Base-by-base conservation (phyloP, 148 eudicot genomes). In the Vaccinium macrocarpon region DNA sequence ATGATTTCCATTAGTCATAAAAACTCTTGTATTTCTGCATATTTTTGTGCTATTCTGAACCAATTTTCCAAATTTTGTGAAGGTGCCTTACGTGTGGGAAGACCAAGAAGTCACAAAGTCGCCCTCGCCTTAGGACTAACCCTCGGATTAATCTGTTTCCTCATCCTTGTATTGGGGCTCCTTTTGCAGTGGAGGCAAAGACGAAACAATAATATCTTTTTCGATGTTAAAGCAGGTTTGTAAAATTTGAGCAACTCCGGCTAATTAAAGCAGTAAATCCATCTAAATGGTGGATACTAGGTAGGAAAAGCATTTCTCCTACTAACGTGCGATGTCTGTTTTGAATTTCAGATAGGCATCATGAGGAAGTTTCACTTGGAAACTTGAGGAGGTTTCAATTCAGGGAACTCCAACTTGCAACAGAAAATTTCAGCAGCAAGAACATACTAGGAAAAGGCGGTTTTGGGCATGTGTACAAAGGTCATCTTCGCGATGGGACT, bases 111-210 rank as follows among this genome's bases (percentile, higher is more conserved):
- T 73, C 95, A 89, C 89, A 93, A 88, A 87, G 53, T 90, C 53
- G 93, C 94, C 35, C 84, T 91, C 62, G 93, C 94, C 79, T 82
- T 94, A 48, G 95, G 93, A 53, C 35, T 90, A 80, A 88, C 92
- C 72, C 88, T 94, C 21, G 94, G 91, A n/a, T 91, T 90, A 88
- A 81, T 94, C 80, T 90, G 88, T 81, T 82, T 92, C 27, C 89
- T 94, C 71, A 78, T 91, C 72, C 84, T 90, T 82, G 93, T 88
- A 25, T 68, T 91, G 50, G 92, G 92, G 46, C 79, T 92, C 56
- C 83, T 92, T 21, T 77, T 90, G 35, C 91, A 92, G 89, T 87
- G 92, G 92, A 88, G 93, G 83, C 90, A 85, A 70, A 91, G 88
- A 87, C 85, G 85, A 88, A 90, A 86, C 85, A 86, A 90, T 79